Evolutionary conservation across 169 alveolate genomes (phyloP), one percentile per base, ranked within the genome.

Genomic region (Plasmodium fragile): DNA sequence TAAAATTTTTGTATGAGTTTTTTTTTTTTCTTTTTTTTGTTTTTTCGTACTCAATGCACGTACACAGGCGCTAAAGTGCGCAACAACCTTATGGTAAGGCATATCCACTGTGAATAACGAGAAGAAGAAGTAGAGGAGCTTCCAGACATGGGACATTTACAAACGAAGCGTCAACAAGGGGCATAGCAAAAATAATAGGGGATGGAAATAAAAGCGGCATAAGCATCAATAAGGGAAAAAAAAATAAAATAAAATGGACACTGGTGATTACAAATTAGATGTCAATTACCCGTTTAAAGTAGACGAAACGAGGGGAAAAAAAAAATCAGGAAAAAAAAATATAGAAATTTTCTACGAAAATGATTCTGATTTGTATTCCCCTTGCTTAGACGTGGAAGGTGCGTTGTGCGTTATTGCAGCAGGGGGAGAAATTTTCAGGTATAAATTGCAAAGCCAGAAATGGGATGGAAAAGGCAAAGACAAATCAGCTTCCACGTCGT

Each of bases 331-430:
- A 80, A 91, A 91, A 75, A 49, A 69, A 53, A 8, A 70, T 39
- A 39, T 91, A 43, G 92, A 91, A 81, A 73, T 91, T 45, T 81
- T 91, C 43, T 91, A 77, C 59, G 80, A 91, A 81, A 91, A 71
- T 91, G 92, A 79, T 10, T 69, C 39, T 34, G 79, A 81, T 80
- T 49, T 91, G 52, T 91, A 53, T 91, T 79, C 94, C 59, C 94
- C 94, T 43, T 91, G 94, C 36, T 34, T 91, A 91, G 92, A 91
- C 59, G 53, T 43, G 28, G 94, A 91, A 3, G 91, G 92, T 28
- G 70, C 65, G 25, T 79, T 91, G 83, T 91, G 94, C 55, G 91
- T 52, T 39, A 81, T 81, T 71, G 22, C 94, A 22, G 92, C 36
- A 69, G 75, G 53, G 45, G 94, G 94, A 6, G 94, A 91, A 70